These are phyloP conservation scores for Mucor sp. DNA, from an alignment of 371 early-diverging fungal species.

Conservation along the genomic window DNA sequence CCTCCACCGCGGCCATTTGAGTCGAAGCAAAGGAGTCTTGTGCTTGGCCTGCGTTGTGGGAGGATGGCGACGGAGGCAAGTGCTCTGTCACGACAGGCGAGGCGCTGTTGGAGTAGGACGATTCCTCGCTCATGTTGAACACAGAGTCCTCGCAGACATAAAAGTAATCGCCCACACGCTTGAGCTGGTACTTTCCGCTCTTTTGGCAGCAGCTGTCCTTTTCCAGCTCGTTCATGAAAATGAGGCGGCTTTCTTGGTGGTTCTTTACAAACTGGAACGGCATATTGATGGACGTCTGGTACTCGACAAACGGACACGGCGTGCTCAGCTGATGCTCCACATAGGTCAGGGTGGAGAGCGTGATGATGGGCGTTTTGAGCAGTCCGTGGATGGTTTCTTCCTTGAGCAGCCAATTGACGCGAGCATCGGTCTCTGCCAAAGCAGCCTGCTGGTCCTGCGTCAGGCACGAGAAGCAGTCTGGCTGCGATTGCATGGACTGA, in stretches of 20 bases:
- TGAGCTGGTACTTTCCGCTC: conserved; percentile 31
- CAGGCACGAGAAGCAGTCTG: conserved; percentile 49
- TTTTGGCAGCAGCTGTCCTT: conserved; percentile 29
- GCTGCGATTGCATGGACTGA: conserved; percentile 38
- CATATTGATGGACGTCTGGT: conserved; percentile 54
- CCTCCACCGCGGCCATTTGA: conserved; percentile 1
- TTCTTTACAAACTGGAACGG: conserved; percentile 63
- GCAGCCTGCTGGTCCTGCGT: conserved; percentile 61
- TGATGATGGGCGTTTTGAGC: conserved; percentile 52
- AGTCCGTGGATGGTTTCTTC: conserved; percentile 77
- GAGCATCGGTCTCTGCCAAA: conserved; percentile 59
- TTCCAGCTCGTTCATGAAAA: conserved; percentile 63
- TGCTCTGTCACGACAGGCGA: conserved; percentile 10
- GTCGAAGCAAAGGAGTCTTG: neutral
- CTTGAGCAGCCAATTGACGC: conserved; percentile 64
- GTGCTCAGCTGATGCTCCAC: conserved; percentile 56
- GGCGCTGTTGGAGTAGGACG: conserved; percentile 18
- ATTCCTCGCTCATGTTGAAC: conserved; percentile 34
- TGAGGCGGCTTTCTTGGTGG: conserved; percentile 33
- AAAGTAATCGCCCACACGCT: conserved; percentile 57
- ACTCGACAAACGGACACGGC: conserved; percentile 51
- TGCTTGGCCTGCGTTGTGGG: neutral
- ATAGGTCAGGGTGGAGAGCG: conserved; percentile 52
- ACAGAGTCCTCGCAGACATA: conserved; percentile 57
- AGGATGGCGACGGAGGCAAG: neutral